Conservation (phyloP, 768 basidiomycete genomes). For the Coprinellus aureogranulatus region DNA sequence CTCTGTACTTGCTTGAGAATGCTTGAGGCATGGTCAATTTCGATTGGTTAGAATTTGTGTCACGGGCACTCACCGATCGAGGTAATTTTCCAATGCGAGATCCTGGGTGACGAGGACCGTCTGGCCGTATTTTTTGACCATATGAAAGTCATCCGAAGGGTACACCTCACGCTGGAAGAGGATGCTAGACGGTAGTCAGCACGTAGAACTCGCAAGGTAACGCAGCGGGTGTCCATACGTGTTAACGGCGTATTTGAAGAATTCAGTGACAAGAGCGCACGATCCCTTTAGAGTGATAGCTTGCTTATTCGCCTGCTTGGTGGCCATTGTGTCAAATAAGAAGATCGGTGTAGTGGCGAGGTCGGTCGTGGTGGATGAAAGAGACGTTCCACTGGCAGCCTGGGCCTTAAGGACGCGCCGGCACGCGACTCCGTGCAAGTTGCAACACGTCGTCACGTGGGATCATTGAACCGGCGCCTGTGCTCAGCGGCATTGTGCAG, state of each 20-base stretch:
- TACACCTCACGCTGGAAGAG: slow-evolving; percentile 96
- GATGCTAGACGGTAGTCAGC: slow-evolving; percentile 52
- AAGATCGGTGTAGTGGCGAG: slow-evolving; percentile 8
- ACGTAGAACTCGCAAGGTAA: slow-evolving; percentile 8
- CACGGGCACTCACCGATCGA: slow-evolving; percentile 58
- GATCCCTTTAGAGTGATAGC: slow-evolving; percentile 96
- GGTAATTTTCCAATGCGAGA: slow-evolving; percentile 87
- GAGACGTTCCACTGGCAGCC: no score
- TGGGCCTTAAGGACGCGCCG: no score
- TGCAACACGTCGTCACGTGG: slow-evolving; percentile 33
- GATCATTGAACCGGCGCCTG: background rate
- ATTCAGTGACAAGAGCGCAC: slow-evolving; percentile 90
- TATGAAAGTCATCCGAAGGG: slow-evolving; percentile 96
- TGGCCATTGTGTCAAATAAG: slow-evolving; percentile 30
- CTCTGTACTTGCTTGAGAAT: slow-evolving; percentile 92
- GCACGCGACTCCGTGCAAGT: slow-evolving; percentile 18
- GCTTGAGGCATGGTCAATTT: slow-evolving; percentile 35
- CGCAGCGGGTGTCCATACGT: slow-evolving; percentile 54
- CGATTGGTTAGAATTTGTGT: background rate
- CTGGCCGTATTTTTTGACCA: slow-evolving; percentile 99
- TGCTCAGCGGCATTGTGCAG: background rate
- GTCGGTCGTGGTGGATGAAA: slow-evolving; percentile 9
- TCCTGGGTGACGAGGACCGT: slow-evolving; percentile 94
- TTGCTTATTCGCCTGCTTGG: slow-evolving; percentile 58
- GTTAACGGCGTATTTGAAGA: slow-evolving; percentile 99